Conservation (phyloP, 352 stramenopile genomes). For the Hyphochytrium catenoides region DNA sequence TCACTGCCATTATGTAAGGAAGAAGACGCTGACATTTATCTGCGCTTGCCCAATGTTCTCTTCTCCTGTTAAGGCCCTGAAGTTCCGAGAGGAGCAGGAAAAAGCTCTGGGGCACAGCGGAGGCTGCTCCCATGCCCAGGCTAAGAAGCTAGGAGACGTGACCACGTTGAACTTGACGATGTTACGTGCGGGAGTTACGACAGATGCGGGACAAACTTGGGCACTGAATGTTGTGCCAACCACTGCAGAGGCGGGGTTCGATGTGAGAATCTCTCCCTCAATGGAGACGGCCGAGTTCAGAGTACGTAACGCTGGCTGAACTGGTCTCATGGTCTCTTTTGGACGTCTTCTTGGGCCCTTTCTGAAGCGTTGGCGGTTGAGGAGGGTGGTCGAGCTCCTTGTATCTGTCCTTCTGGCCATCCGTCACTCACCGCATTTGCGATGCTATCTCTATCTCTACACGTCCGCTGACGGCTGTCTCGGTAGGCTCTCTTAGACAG, state of each 20-base stretch:
- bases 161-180: conserved; percentile 85
- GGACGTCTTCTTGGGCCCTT: too few relatives aligned
- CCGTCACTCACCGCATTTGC: too few relatives aligned
- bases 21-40: too few relatives aligned
- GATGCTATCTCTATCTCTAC: too few relatives aligned
- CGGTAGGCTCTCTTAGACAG: conserved; percentile 46
- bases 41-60: too few relatives aligned
- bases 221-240: conserved; percentile 83
- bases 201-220: conserved; percentile 47
- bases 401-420: too few relatives aligned
- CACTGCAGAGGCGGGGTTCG: conserved; percentile 64
- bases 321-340: too few relatives aligned
- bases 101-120: conserved; percentile 29
- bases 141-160: conserved; percentile 77
- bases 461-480: too few relatives aligned
- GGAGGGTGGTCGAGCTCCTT: too few relatives aligned
- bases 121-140: conserved; percentile 72
- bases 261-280: conserved; percentile 77
- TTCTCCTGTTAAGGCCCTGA: conserved; percentile 50
- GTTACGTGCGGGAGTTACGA: conserved; percentile 62
- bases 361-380: too few relatives aligned
- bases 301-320: conserved; percentile 7
- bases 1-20: too few relatives aligned
- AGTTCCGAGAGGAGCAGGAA: conserved; percentile 66
- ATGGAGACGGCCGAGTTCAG: conserved; percentile 56